Base-by-base conservation (phyloP, 176 grass and related monocot genomes). In the Eleusine indica region DNA sequence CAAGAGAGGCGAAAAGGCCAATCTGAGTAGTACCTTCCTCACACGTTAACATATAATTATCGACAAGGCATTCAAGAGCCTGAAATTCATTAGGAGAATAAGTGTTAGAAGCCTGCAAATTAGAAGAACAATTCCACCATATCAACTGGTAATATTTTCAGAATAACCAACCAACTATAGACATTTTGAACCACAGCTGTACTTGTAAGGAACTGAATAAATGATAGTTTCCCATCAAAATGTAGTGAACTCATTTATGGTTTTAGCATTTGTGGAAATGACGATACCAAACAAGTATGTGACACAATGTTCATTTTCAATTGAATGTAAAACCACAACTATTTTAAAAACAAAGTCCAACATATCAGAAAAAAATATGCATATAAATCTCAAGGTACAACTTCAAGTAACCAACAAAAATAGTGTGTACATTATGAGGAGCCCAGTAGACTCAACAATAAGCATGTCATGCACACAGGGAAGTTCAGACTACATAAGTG, bases 1-100 rank as follows among this genome's bases (percentile, higher is more conserved):
- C 35, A 47, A 83, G 30, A 80, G 10, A 68, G 22, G 58, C 43
- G 56, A 84, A 80, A 76, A 52, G 37, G 52, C 11, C 35, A 21
- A 18, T 70, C 70, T 52, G 7, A 75, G 81, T 19, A 68, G 74
- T 90, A 98, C 96, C 96, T 93, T 98, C 96, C 69, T 95, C 91
- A 9, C 89, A 95, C 6, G 96, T 94, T 63, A 98, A 87, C 96
- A 98, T 98, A 86, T 98, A 98, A 69, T 95, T 98, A 85, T 98
- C 96, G 19, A 98, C 85, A 76, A 98, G 87, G 75, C 96, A 95
- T 90, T 98, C 93, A 22, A 98, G 86, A 82, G 96, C 93, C 96
- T 98, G 85, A 82, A 71, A 89, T 3, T 79, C 41, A 62, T 41
- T 18, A 48, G 85, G 58, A 74, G 81, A 75, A 66, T 19, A 21